These are phyloP conservation scores for Nicotiana knightiana DNA, from an alignment of 257 asterid species.

Conservation along the genomic window DNA sequence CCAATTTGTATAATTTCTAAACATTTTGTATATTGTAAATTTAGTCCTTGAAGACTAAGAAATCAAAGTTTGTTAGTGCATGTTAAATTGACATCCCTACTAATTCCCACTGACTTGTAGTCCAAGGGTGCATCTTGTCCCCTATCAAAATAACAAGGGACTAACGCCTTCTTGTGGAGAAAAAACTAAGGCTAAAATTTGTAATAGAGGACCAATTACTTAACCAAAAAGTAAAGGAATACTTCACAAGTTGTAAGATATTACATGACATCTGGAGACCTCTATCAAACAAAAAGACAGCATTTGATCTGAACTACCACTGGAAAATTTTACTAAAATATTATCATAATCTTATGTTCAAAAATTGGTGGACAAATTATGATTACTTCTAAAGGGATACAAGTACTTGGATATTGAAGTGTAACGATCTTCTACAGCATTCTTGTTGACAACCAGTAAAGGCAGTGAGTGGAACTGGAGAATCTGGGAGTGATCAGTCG, in stretches of 20 bases:
- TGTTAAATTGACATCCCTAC: too few relatives aligned
- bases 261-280: neutral
- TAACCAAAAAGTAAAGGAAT: neutral
- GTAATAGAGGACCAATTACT: neutral
- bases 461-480: constrained; percentile 3
- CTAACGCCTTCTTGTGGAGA: too few relatives aligned
- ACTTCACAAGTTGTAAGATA: neutral
- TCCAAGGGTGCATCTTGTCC: too few relatives aligned
- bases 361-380: neutral
- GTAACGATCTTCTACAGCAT: constrained; percentile 5
- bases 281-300: neutral
- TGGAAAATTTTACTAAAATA: neutral
- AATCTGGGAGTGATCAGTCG: constrained; percentile 33
- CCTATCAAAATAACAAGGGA: too few relatives aligned
- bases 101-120: too few relatives aligned
- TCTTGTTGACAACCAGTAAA: neutral
- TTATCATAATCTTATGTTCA: neutral
- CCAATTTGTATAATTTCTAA: too few relatives aligned
- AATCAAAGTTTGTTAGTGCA: neutral
- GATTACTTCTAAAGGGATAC: neutral
- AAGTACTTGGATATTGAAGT: neutral
- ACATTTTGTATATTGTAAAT: neutral
- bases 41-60: neutral
- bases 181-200: neutral
- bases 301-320: neutral